Percentiles rank a stretch among this genome's conserved stretches.
Conservation (phyloP, 78 protist genomes). For the Polysphondylium violaceum region DNA sequence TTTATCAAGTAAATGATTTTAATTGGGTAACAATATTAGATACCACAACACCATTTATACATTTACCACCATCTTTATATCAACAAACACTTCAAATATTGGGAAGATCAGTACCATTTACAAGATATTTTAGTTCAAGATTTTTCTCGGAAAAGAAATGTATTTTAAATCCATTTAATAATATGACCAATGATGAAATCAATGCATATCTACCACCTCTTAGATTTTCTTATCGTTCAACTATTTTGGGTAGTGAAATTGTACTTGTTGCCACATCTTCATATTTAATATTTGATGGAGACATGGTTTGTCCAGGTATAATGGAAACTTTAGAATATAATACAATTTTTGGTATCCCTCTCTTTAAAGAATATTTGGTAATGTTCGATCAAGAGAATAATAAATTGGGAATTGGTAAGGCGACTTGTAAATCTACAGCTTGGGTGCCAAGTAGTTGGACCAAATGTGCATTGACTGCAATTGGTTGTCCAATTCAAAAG, state of each 20-base stretch:
- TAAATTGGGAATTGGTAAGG: slow-evolving; percentile 45
- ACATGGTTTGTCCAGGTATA: slow-evolving; percentile 61
- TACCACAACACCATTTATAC: slow-evolving; percentile 44
- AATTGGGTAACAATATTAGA: slow-evolving; percentile 36
- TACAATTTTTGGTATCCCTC: slow-evolving; percentile 30
- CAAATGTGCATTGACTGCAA: slow-evolving; percentile 36
- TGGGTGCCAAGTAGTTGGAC: slow-evolving; percentile 44
- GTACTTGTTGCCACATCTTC: slow-evolving; percentile 36
- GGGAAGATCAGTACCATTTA: slow-evolving; percentile 12
- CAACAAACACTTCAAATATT: slow-evolving; percentile 59
- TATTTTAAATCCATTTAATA: slow-evolving; percentile 50
- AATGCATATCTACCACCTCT: slow-evolving; percentile 35
- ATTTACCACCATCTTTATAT: slow-evolving; percentile 59
- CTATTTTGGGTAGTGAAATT: slow-evolving; percentile 13
- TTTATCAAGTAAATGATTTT: slow-evolving; percentile 62
- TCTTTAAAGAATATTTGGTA: slow-evolving; percentile 40
- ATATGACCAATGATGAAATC: slow-evolving; percentile 31
- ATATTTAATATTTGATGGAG: slow-evolving; percentile 24
- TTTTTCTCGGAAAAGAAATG: slow-evolving; percentile 57
- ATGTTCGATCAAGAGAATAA: slow-evolving; percentile 57
- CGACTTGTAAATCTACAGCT: slow-evolving; percentile 12
- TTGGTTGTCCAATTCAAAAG: slow-evolving; percentile 21
- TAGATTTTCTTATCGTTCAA: slow-evolving; percentile 10
- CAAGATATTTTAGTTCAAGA: slow-evolving; percentile 21
- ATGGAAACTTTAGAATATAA: slow-evolving; percentile 48